phyloP scores from a whole-genome alignment of 208 protist species.

The Tritrichomonas musculus region DNA sequence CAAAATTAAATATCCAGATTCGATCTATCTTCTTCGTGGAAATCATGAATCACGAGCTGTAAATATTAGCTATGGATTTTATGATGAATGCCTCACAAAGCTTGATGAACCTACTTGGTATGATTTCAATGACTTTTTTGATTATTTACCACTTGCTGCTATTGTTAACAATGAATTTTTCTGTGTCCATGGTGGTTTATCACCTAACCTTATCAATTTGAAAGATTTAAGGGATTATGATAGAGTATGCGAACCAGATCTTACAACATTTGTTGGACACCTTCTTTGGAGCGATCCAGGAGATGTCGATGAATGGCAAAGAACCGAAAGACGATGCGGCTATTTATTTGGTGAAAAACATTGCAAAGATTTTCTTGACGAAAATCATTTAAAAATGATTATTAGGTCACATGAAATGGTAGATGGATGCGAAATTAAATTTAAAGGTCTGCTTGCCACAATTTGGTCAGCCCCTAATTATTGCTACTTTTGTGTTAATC shows the following conservation, averaged over 20 bases:
- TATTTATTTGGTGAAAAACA: constrained; percentile 68
- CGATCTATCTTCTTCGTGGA: constrained; percentile 73
- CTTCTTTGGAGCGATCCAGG: constrained; percentile 79
- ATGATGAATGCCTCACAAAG: constrained; percentile 71
- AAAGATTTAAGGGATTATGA: constrained; percentile 69
- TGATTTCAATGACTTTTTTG: constrained; percentile 71
- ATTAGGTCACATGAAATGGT: constrained; percentile 75
- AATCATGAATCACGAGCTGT: constrained; percentile 83
- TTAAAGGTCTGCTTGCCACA: constrained; percentile 65
- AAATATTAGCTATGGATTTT: constrained; percentile 78
- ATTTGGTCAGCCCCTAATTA: constrained; percentile 78
- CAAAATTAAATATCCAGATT: constrained; percentile 62
- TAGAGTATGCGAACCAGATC: constrained; percentile 62
- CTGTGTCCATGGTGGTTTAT: constrained; percentile 31
- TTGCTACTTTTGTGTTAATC: constrained; percentile 6
- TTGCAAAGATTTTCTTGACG: constrained; percentile 59
- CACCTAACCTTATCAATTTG: neutral
- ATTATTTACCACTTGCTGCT: constrained; percentile 69
- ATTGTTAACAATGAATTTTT: constrained; percentile 45
- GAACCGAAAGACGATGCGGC: constrained; percentile 68
- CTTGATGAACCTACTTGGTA: constrained; percentile 71
- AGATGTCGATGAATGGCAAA: constrained; percentile 69
- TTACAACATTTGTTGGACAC: constrained; percentile 69
- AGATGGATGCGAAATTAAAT: constrained; percentile 77
- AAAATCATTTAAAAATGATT: constrained; percentile 67